Percentiles rank a stretch among this genome's conserved stretches.
Evolutionary conservation across 129 eudicot species (phyloP).

Genomic region (Pulicaria dysenterica): DNA sequence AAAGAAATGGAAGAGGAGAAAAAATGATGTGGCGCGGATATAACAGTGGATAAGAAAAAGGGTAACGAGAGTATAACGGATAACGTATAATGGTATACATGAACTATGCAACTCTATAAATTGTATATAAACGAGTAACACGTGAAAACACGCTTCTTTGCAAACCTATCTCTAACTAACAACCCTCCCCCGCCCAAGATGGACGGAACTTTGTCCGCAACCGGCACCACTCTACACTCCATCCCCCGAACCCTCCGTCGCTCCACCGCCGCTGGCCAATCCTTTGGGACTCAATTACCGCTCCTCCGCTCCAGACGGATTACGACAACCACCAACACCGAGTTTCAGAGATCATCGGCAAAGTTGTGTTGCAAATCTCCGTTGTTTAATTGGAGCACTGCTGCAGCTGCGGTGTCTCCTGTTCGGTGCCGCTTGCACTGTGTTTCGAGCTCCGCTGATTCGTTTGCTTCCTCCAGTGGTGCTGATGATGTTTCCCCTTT

Average conservation of each 20-base stretch:
- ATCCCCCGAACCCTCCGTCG: conserved; percentile 23
- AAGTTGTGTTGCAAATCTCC: conserved; percentile 17
- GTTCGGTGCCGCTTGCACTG: conserved; percentile 36
- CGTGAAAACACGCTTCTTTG: conserved; percentile 4
- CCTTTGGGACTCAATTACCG: conserved; percentile 28
- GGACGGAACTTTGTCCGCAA: conserved; percentile 22
- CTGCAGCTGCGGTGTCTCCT: conserved; percentile 33
- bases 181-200: background rate
- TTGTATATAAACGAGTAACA: too few species aligned
- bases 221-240: conserved; percentile 30
- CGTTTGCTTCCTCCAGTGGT: conserved; percentile 4
- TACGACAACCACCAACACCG: conserved; percentile 13
- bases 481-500: conserved; percentile 49
- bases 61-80: too few species aligned
- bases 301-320: conserved; percentile 34
- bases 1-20: too few species aligned
- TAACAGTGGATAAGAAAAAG: too few species aligned
- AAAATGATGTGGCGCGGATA: too few species aligned
- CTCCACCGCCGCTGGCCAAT: conserved; percentile 30
- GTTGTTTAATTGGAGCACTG: background rate
- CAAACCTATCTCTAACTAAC: too few species aligned
- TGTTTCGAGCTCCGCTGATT: conserved; percentile 34
- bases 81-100: too few species aligned
- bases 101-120: too few species aligned
- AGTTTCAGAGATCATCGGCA: conserved; percentile 18